Evolutionary conservation across 169 alveolate genomes (phyloP).

Genomic region (Amoebophrya sp.): DNA sequence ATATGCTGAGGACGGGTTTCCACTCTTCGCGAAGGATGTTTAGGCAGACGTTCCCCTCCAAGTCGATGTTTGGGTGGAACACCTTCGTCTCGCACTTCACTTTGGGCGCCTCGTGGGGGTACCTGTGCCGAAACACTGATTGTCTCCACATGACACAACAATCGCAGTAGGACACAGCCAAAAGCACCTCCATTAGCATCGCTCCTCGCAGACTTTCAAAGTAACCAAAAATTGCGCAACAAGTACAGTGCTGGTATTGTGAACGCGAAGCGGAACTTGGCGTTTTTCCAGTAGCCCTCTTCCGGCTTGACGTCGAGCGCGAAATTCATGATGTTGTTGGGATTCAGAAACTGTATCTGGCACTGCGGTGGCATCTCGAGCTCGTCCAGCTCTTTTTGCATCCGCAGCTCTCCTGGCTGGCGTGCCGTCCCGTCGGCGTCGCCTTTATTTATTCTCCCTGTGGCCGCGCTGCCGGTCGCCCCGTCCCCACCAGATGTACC

Average conservation of each 20-base stretch:
- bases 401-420: background rate
- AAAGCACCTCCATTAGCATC: too few relatives aligned
- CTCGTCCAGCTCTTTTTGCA: background rate
- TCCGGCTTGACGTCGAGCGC: background rate
- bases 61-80: conserved; percentile 77
- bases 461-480: background rate
- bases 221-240: too few relatives aligned
- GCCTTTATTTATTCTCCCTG: background rate
- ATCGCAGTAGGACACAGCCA: too few relatives aligned
- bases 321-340: background rate
- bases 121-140: background rate
- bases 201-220: too few relatives aligned
- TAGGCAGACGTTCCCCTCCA: conserved; percentile 75
- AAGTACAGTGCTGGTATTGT: background rate
- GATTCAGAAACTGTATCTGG: background rate
- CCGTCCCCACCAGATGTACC: background rate
- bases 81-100: conserved; percentile 38
- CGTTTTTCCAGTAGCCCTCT: background rate
- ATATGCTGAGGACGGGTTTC: conserved; percentile 69
- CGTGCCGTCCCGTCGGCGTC: too few relatives aligned
- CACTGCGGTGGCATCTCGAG: background rate
- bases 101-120: conserved; percentile 42
- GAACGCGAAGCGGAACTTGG: background rate
- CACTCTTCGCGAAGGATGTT: conserved; percentile 79
- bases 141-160: too few relatives aligned